Evolutionary conservation across 1,139 yeast species (phyloP), one percentile per base, ranked within the genome.

Genomic region (Taphrina confusa): DNA sequence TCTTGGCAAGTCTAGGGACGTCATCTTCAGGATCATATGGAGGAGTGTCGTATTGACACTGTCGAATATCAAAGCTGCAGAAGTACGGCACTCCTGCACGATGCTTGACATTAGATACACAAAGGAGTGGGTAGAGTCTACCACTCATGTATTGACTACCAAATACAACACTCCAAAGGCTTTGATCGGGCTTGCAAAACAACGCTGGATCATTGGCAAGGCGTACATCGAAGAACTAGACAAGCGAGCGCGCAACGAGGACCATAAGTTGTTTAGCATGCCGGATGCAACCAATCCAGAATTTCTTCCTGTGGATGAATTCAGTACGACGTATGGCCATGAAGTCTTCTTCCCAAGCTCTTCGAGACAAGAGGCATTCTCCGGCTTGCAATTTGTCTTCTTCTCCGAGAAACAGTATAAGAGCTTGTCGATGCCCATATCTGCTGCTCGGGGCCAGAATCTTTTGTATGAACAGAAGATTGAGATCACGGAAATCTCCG

Each of bases 101-200:
- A 18, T 31, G 16, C 27, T 52, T 34, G 58, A 56, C 11, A 52
- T 59, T 36, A 42, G 45, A 18, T 40, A 40, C 22, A 9, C 45
- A 5, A 39, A 52, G n/a, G 52, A 50, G 11, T 52, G 40, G 27
- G 25, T 16, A 8, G 40, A 44, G 3, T 22, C 23, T 16, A 59
- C 61, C 30, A 52, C 61, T 11, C 61, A 44, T 37, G 59, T 59
- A 14, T 30, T 59, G 11, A 50, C 58, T 16, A 44, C 34, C 22
- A 40, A 51, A 14, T 40, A 47, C 45, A 59, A 44, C 47, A 52
- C 59, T 1, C 50, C 61, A 4, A 42, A 45, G 44, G 44, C 31
- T 16, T 27, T 59, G 40, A 60, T 45, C 28, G 61, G 60, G 28
- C 22, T 59, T 14, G 42, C 45, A 14, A 23, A 28, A 6, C 50